A percentile compares a stretch with the other conserved stretches of the same genome.
phyloP scores from a whole-genome alignment of 129 eudicot genomes.

The Apium graveolens region DNA sequence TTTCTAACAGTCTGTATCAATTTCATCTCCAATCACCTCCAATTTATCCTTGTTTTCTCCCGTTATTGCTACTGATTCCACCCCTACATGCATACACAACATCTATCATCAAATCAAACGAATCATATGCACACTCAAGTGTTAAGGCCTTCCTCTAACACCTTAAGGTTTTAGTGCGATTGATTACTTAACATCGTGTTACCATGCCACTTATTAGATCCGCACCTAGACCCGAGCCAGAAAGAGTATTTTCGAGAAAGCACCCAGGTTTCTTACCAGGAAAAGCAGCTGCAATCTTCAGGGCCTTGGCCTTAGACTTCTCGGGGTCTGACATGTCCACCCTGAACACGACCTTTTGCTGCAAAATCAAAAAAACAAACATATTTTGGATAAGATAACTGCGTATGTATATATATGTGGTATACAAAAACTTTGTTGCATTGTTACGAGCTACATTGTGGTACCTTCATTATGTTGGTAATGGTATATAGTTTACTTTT shows the following conservation, averaged over 20 bases:
- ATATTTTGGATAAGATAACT: too few relatives aligned
- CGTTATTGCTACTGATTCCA: constrained; percentile 15
- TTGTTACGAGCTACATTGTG: too few relatives aligned
- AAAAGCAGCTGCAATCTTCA: constrained; percentile 5
- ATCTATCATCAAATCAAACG: background rate
- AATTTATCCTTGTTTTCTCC: constrained; percentile 16
- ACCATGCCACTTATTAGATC: too few relatives aligned
- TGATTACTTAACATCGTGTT: too few relatives aligned
- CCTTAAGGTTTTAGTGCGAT: too few relatives aligned
- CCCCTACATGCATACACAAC: constrained; percentile 12
- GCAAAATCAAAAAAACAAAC: background rate
- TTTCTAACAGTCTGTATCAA: too few relatives aligned
- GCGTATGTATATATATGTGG: too few relatives aligned
- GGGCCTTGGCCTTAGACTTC: constrained; percentile 9
- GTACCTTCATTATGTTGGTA: too few relatives aligned
- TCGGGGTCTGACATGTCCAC: background rate
- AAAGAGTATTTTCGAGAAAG: background rate
- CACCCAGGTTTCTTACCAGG: background rate
- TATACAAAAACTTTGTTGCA: background rate
- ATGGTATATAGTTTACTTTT: too few relatives aligned
- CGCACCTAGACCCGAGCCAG: too few relatives aligned
- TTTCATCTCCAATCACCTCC: constrained; percentile 23
- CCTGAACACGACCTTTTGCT: constrained; percentile 16
- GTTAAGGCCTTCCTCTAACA: too few relatives aligned
- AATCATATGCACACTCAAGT: background rate